These are phyloP conservation scores for Microsporum audouinii DNA, from an alignment of 2,329 filamentous ascomycete genomes.

Conservation along the genomic window DNA sequence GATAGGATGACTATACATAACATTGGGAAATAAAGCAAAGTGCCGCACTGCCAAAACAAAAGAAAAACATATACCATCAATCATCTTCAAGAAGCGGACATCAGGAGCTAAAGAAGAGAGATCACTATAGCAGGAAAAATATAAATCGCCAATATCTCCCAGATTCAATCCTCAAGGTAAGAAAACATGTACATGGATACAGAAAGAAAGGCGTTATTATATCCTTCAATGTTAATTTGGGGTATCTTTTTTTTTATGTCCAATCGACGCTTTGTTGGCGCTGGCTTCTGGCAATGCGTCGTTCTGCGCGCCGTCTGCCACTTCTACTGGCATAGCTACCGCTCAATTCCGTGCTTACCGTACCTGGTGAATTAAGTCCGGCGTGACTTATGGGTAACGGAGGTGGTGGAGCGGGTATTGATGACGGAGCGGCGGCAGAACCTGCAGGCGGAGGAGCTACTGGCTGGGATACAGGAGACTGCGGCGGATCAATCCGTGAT, in stretches of 20 bases:
- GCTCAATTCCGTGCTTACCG: slow-evolving; percentile 39
- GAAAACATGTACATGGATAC: background rate
- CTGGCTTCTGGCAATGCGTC: slow-evolving; percentile 37
- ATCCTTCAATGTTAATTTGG: background rate
- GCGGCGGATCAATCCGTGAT: background rate
- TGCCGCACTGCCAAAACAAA: background rate
- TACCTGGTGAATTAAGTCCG: slow-evolving; percentile 34
- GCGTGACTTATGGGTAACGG: slow-evolving; percentile 19
- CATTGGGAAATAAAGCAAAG: background rate
- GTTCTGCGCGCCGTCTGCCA: slow-evolving; percentile 42
- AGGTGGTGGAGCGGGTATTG: slow-evolving; percentile 18
- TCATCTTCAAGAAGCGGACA: background rate
- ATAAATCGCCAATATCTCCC: background rate
- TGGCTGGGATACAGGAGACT: background rate
- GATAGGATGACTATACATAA: no score
- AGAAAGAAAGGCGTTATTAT: background rate
- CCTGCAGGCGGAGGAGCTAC: background rate
- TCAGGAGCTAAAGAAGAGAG: background rate
- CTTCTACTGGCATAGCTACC: slow-evolving; percentile 45
- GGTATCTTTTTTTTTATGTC: slow-evolving; percentile 5
- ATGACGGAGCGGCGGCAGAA: slow-evolving; percentile 2
- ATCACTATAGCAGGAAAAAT: background rate
- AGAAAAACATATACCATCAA: background rate
- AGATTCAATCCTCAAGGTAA: background rate
- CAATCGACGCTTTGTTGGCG: slow-evolving; percentile 41